These are phyloP conservation scores for Coemansia sp. DNA, from an alignment of 192 early-diverging fungal species.

Conservation along the genomic window DNA sequence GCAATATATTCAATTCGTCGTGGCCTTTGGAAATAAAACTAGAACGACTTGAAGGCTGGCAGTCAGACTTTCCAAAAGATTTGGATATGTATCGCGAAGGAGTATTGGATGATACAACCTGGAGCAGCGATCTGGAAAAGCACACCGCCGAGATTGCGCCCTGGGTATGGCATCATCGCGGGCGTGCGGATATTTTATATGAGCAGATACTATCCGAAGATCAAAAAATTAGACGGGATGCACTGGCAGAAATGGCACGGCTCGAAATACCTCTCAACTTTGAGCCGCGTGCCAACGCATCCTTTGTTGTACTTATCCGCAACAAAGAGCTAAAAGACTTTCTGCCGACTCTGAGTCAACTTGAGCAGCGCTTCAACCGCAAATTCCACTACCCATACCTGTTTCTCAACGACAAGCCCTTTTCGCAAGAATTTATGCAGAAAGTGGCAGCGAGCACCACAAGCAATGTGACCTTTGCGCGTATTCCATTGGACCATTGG, in stretches of 20 bases:
- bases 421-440: conserved; percentile 58
- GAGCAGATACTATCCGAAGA: conserved; percentile 2
- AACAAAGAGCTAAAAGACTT: conserved; percentile 58
- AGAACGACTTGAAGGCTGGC: conserved; percentile 39
- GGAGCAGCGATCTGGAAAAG: conserved; percentile 18
- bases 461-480: conserved; percentile 57
- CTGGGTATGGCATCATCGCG: conserved; percentile 56
- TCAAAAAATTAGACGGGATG: neutral
- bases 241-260: conserved; percentile 16
- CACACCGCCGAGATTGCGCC: conserved; percentile 51
- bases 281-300: conserved; percentile 19
- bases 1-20: neutral
- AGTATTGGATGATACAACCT: conserved; percentile 11
- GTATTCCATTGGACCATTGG: conserved; percentile 58
- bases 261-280: conserved; percentile 16
- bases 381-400: conserved; percentile 69
- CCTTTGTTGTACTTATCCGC: conserved; percentile 59
- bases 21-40: conserved; percentile 5
- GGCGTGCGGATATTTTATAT: conserved; percentile 22
- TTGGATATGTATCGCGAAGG: conserved; percentile 26
- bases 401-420: conserved; percentile 67
- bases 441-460: conserved; percentile 47
- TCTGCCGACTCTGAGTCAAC: conserved; percentile 51
- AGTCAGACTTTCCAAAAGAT: conserved; percentile 32
- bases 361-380: conserved; percentile 68